Conservation (phyloP, 1,284 basidiomycete genomes). For the Golubevia pallescens region DNA sequence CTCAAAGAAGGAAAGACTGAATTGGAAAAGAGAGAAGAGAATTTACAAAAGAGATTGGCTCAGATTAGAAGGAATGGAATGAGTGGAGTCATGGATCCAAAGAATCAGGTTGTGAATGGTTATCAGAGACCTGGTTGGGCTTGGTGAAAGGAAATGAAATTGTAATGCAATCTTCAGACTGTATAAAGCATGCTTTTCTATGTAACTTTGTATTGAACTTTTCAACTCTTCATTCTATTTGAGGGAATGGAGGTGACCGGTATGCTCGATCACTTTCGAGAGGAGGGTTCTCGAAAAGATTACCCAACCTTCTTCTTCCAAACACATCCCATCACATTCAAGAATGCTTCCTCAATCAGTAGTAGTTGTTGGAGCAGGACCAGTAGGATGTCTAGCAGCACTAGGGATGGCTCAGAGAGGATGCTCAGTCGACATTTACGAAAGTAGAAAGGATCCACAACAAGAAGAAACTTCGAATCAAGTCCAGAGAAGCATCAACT, state of each 20-base stretch:
- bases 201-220: too few species aligned
- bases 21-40: constrained; percentile 73
- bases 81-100: constrained; percentile 61
- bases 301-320: too few species aligned
- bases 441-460: constrained; percentile 66
- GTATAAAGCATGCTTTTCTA: too few species aligned
- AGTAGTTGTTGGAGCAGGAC: constrained; percentile 79
- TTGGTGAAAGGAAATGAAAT: constrained; percentile 25
- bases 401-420: constrained; percentile 84
- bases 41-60: constrained; percentile 74
- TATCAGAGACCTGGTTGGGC: constrained; percentile 56
- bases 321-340: too few species aligned
- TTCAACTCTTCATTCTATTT: too few species aligned
- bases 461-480: too few species aligned
- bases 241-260: too few species aligned
- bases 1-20: constrained; percentile 82
- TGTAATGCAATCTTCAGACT: too few species aligned
- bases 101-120: constrained; percentile 40
- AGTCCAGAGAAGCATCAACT: constrained; percentile 41
- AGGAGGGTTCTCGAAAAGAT: too few species aligned
- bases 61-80: constrained; percentile 79
- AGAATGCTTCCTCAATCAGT: constrained; percentile 22
- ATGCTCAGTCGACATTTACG: constrained; percentile 88
- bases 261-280: too few species aligned
- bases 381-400: constrained; percentile 90